These are phyloP conservation scores for Lecanicillium sp. DNA, from an alignment of 2,329 filamentous ascomycete species.

Conservation along the genomic window DNA sequence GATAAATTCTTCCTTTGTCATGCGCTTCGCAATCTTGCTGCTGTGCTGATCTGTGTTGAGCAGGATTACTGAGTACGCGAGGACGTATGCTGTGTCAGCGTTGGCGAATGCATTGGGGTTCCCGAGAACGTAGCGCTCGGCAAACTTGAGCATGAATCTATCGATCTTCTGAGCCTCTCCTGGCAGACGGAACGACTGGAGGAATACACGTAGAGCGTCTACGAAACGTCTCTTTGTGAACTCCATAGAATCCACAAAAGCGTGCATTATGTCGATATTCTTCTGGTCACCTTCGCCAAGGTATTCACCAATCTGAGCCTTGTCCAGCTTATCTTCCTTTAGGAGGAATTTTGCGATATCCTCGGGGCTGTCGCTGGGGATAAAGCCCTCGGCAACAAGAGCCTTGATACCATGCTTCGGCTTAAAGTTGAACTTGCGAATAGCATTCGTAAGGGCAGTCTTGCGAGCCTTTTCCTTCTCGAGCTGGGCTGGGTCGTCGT, in stretches of 20 bases:
- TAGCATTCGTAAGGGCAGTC: slow-evolving; percentile 82
- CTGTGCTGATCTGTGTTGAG: slow-evolving; percentile 96
- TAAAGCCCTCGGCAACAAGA: slow-evolving; percentile 79
- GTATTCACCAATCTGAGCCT: slow-evolving; percentile 87
- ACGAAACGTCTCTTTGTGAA: slow-evolving; percentile 89
- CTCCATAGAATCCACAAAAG: slow-evolving; percentile 93
- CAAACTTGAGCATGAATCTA: slow-evolving; percentile 98
- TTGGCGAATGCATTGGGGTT: slow-evolving; percentile 98
- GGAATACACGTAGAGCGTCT: slow-evolving; percentile 81
- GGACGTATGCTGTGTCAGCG: slow-evolving; percentile 92
- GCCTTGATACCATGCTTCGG: slow-evolving; percentile 88
- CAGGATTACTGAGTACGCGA: slow-evolving; percentile 95
- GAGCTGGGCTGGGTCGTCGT: slow-evolving; percentile 91
- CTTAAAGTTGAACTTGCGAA: slow-evolving; percentile 95
- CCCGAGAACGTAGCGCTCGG: slow-evolving; percentile 87
- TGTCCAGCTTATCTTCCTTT: slow-evolving; percentile 78
- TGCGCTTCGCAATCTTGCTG: slow-evolving; percentile 71
- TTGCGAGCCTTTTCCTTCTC: slow-evolving; percentile 93
- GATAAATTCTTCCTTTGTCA: slow-evolving; percentile 97
- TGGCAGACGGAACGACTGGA: slow-evolving; percentile 90
- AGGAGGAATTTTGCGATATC: slow-evolving; percentile 83
- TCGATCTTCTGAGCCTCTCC: slow-evolving; percentile 99
- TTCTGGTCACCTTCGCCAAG: slow-evolving; percentile 88
- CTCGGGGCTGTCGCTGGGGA: slow-evolving; percentile 67
- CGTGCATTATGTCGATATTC: slow-evolving; percentile 97